Evolutionary conservation across 2,329 filamentous ascomycete species (phyloP).

Genomic region (Penicillium sp.): DNA sequence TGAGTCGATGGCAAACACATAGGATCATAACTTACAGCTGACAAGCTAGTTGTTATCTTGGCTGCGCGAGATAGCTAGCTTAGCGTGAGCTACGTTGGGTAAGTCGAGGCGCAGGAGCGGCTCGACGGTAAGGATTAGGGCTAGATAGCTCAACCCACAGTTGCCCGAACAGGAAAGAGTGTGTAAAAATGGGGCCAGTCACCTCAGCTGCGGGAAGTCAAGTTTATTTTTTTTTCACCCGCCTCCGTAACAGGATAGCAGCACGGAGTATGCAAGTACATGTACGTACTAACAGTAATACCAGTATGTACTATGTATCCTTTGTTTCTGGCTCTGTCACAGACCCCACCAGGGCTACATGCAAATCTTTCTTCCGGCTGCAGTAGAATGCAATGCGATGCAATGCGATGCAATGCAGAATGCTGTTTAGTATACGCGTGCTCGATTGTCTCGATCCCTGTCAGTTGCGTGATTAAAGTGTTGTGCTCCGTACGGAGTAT

Average conservation of each 20-base stretch:
- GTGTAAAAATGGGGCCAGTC: neutral
- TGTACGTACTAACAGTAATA: neutral
- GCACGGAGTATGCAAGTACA: no score
- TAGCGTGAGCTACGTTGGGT: neutral
- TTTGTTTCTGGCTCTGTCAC: neutral
- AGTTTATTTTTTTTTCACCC: neutral
- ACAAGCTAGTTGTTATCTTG: neutral
- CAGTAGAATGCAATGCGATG: neutral
- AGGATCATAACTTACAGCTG: neutral
- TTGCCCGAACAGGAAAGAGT: neutral
- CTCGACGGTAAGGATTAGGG: neutral
- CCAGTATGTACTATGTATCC: neutral
- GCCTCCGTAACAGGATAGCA: neutral
- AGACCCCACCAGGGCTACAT: neutral
- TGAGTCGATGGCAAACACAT: neutral
- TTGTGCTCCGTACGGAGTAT: neutral
- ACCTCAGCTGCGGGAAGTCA: neutral
- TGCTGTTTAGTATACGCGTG: neutral
- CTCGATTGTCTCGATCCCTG: neutral
- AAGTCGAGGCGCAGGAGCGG: neutral
- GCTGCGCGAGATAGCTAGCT: neutral
- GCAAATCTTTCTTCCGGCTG: neutral
- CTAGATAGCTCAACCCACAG: neutral
- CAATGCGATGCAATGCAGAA: conserved; percentile 3
- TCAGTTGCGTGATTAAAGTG: neutral